These are phyloP conservation scores for Diaporthe ilicicola DNA, from an alignment of 2,329 filamentous ascomycete genomes.

Conservation along the genomic window DNA sequence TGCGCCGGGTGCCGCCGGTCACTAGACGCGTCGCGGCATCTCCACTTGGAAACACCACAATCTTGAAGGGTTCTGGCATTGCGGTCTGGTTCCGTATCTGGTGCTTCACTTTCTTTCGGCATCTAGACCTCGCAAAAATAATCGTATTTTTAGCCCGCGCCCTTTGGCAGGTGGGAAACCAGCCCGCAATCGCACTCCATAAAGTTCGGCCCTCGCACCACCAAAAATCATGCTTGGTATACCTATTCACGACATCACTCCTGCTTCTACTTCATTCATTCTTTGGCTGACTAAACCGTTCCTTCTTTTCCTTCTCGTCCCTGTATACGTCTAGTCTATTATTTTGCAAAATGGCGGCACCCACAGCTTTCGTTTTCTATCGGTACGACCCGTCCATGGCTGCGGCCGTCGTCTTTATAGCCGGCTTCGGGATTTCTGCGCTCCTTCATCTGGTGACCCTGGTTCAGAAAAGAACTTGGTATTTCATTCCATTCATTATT, in stretches of 20 bases:
- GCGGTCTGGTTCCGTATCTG: not conserved
- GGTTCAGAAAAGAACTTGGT: slow-evolving; percentile 53
- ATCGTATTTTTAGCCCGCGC: too few relatives aligned
- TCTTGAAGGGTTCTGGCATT: not conserved
- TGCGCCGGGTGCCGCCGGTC: too few relatives aligned
- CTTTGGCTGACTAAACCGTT: not conserved
- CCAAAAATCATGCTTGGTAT: too few relatives aligned
- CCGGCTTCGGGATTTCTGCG: slow-evolving; percentile 49
- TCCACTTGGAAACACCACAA: not conserved
- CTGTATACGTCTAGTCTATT: not conserved
- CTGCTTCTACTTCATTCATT: not conserved
- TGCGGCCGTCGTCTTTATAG: slow-evolving; percentile 51
- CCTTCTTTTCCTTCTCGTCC: not conserved
- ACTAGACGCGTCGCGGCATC: not conserved
- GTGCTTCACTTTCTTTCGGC: not conserved
- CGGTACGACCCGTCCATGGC: slow-evolving; percentile 53
- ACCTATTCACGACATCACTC: too few relatives aligned
- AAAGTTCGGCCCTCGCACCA: too few relatives aligned
- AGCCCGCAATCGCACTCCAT: too few relatives aligned
- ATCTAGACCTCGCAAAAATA: too few relatives aligned
- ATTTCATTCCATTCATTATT: slow-evolving; percentile 59
- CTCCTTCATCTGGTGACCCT: slow-evolving; percentile 48
- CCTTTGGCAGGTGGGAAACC: too few relatives aligned
- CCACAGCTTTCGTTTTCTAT: slow-evolving; percentile 43
- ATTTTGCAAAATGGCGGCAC: not conserved